Conservation (phyloP, 352 stramenopile genomes). For the Phytophthora citricola region DNA sequence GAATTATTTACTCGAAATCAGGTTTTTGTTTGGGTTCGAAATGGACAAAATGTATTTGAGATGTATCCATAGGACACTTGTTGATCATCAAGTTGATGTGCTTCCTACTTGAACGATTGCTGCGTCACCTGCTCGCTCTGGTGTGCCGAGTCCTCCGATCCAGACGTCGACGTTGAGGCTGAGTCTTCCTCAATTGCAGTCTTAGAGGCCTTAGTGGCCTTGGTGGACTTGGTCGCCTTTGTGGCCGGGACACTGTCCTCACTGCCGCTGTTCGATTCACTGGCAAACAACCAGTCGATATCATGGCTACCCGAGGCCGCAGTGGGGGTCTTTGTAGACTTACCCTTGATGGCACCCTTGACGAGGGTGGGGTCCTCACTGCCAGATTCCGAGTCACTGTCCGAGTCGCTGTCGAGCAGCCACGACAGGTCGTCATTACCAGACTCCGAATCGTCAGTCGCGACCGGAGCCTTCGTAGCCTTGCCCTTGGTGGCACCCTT, state of each 20-base stretch:
- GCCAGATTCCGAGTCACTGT: constrained; percentile 1
- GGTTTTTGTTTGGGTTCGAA: constrained; percentile 22
- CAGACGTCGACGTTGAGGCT: constrained; percentile 11
- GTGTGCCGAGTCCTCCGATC: constrained; percentile 7
- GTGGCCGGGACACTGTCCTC: not conserved
- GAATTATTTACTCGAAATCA: constrained; percentile 25
- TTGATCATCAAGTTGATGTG: not conserved
- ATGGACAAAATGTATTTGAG: constrained; percentile 4
- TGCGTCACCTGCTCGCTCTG: constrained; percentile 9
- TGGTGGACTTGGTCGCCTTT: constrained; percentile 1
- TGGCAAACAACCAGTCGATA: constrained; percentile 12
- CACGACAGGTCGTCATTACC: constrained; percentile 3
- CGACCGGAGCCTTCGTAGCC: constrained; percentile 1
- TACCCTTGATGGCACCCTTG: constrained; percentile 10
- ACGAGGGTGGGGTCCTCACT: constrained; percentile 8
- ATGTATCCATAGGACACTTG: not conserved
- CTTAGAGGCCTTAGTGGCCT: constrained; percentile 13
- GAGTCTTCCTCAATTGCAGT: constrained; percentile 8
- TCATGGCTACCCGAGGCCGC: not conserved
- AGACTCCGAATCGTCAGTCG: not conserved
- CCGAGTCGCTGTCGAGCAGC: constrained; percentile 10
- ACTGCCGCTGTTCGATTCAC: constrained; percentile 2
- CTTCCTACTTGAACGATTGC: constrained; percentile 3
- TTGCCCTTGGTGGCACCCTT: not conserved
- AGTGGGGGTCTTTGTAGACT: constrained; percentile 3